Base-by-base conservation (phyloP, 345 rosid species). In the Excoecaria agallocha region DNA sequence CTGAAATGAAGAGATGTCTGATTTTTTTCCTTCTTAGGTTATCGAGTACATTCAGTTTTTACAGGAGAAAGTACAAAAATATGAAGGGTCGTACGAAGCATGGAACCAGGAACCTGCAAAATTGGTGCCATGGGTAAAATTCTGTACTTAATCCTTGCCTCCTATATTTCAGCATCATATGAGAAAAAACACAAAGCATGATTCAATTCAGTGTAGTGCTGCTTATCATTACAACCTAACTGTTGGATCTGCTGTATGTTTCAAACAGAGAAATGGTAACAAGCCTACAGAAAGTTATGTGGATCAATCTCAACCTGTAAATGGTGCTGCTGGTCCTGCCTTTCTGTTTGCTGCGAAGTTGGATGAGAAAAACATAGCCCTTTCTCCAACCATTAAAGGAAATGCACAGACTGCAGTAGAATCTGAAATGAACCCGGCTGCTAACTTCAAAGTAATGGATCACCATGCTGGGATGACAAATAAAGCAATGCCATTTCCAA, bases 1-100 rank as follows among this genome's bases (percentile, higher is more conserved):
- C 30, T 30, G 22, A 19, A 66, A 78, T 67, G 66, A 77, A 69
- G 76, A 49, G 49, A 13, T 48, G 2, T 30, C 46, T 52, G n/a
- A 8, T 67, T 46, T 71, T 71, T 58, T 72, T 4, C 9, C 9
- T 56, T 66, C 55, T 72, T 84, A 96, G 99, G 99, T 96, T 56
- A 90, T 93, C 2, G 97, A 96, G 84, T 87, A 96, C 83, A 84
- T 96, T 77, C 99, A 91, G 61, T 93, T 88, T 80, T 85, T 96
- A 84, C 98, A 93, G 61, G 95, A 91, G 79, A 93, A 84, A 78
- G 88, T 91, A 37, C 83, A 87, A 52, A 93, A 83, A 76, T 85
- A 86, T 50, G 97, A 93, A 72, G 90, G 87, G 11, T 74, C 92
- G 72, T 89, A 82, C 79, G 85, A 77, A 73, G 92, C 89, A 73